A percentile compares a stretch with the other conserved stretches of the same genome.
Conservation (phyloP, 2,329 filamentous ascomycete species). For the Botryotinia calthae region DNA sequence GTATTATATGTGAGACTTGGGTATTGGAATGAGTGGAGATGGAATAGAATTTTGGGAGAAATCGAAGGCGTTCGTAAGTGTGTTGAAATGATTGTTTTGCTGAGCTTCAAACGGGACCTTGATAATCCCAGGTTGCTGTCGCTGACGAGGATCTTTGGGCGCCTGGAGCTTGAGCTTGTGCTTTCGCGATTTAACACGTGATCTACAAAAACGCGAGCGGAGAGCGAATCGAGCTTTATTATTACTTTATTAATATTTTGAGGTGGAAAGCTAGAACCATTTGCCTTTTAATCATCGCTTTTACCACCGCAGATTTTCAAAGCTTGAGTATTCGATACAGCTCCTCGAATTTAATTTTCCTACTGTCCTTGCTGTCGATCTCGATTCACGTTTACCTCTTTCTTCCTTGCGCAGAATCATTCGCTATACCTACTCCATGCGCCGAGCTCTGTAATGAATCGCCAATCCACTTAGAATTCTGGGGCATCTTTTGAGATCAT, state of each 20-base stretch:
- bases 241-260: constrained; percentile 6
- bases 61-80: background rate
- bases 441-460: constrained; percentile 35
- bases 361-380: background rate
- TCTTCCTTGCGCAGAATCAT: constrained; percentile 12
- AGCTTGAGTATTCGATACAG: background rate
- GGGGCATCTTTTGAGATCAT: constrained; percentile 48
- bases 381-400: background rate
- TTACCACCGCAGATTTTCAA: background rate
- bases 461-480: constrained; percentile 38
- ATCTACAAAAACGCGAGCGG: constrained; percentile 15
- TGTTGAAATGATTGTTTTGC: constrained; percentile 11
- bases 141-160: constrained; percentile 23
- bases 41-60: background rate
- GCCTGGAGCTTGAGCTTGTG: constrained; percentile 19
- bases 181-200: constrained; percentile 21
- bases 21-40: background rate
- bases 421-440: constrained; percentile 32
- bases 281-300: background rate
- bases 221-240: constrained; percentile 6
- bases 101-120: constrained; percentile 15
- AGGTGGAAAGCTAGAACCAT: background rate
- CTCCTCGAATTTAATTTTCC: background rate
- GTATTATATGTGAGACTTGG: background rate
- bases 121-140: constrained; percentile 19